Percentiles rank a stretch among this genome's conserved stretches.
Evolutionary conservation across 2,329 filamentous ascomycete genomes (phyloP).

Genomic region (Metarhizium humberi): DNA sequence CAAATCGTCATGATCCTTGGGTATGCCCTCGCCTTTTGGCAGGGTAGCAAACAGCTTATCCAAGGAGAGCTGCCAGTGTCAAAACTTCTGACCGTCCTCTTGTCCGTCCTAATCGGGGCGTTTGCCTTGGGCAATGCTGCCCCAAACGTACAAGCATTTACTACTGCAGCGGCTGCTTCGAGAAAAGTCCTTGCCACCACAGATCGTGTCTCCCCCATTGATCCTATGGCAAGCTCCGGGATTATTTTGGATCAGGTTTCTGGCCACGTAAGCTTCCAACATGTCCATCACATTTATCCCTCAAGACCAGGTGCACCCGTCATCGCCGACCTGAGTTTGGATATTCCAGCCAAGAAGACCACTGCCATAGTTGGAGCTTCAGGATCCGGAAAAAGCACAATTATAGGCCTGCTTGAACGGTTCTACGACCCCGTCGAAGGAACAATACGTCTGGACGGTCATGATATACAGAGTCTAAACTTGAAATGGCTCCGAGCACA

Average conservation of each 20-base stretch:
- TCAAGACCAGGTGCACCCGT: slow-evolving; percentile 1
- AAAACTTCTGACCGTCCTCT: slow-evolving; percentile 38
- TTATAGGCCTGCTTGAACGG: slow-evolving; percentile 47
- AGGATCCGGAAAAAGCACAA: slow-evolving; percentile 50
- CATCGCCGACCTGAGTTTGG: neutral
- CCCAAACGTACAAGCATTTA: slow-evolving; percentile 34
- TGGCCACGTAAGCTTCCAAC: slow-evolving; percentile 36
- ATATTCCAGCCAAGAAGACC: slow-evolving; percentile 23
- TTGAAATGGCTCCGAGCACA: slow-evolving; percentile 43
- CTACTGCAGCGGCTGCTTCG: slow-evolving; percentile 36
- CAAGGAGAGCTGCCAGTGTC: slow-evolving; percentile 29
- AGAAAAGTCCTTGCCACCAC: slow-evolving; percentile 37
- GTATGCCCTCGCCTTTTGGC: slow-evolving; percentile 42
- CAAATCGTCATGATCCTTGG: slow-evolving; percentile 33
- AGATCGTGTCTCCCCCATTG: slow-evolving; percentile 32
- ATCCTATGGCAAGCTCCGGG: slow-evolving; percentile 31
- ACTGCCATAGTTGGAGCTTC: slow-evolving; percentile 49
- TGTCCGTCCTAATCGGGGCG: slow-evolving; percentile 36
- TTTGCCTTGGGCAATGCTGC: slow-evolving; percentile 36
- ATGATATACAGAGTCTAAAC: slow-evolving; percentile 32
- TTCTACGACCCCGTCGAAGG: slow-evolving; percentile 47
- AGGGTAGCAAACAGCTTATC: slow-evolving; percentile 37
- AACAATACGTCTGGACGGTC: slow-evolving; percentile 32
- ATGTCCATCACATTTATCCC: neutral
- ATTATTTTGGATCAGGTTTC: slow-evolving; percentile 15